Evolutionary conservation across 305 asterid species (phyloP).

Genomic region (Ajuga reptans): DNA sequence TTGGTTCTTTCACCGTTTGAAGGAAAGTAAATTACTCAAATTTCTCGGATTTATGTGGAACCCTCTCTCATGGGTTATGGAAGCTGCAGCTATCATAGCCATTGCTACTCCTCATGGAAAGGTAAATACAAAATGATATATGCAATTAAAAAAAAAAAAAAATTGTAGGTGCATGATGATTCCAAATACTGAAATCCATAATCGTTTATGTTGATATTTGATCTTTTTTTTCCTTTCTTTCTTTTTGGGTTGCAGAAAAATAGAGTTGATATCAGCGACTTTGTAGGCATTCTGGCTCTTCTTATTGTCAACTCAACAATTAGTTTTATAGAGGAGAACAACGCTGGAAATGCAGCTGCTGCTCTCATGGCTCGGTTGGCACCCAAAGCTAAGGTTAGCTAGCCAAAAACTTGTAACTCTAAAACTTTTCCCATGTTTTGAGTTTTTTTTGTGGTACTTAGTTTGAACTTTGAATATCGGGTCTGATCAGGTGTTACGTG

Average conservation of each 20-base stretch:
- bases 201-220: not conserved
- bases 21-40: conserved; percentile 49
- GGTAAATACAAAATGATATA: not conserved
- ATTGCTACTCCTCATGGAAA: conserved; percentile 43
- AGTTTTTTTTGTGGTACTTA: not conserved
- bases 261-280: conserved; percentile 28
- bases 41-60: conserved; percentile 78
- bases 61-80: conserved; percentile 77
- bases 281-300: conserved; percentile 28
- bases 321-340: conserved; percentile 38
- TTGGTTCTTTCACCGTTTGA: not conserved
- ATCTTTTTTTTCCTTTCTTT: not conserved
- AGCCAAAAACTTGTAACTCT: not conserved
- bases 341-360: conserved; percentile 38
- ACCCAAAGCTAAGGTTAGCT: conserved; percentile 35
- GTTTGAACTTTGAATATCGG: too few relatives aligned
- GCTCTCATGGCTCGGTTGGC: conserved; percentile 41
- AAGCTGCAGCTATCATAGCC: conserved; percentile 60
- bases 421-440: not conserved
- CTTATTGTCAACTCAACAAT: conserved; percentile 37
- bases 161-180: not conserved
- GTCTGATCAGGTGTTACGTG: conserved; percentile 28
- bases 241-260: conserved; percentile 4
- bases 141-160: not conserved
- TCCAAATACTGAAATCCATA: conserved; percentile 29